Percentiles rank a stretch among this genome's conserved stretches.
These are phyloP conservation scores for Trichosporon inkin DNA, from an alignment of 1,284 basidiomycete species.

Conservation along the genomic window DNA sequence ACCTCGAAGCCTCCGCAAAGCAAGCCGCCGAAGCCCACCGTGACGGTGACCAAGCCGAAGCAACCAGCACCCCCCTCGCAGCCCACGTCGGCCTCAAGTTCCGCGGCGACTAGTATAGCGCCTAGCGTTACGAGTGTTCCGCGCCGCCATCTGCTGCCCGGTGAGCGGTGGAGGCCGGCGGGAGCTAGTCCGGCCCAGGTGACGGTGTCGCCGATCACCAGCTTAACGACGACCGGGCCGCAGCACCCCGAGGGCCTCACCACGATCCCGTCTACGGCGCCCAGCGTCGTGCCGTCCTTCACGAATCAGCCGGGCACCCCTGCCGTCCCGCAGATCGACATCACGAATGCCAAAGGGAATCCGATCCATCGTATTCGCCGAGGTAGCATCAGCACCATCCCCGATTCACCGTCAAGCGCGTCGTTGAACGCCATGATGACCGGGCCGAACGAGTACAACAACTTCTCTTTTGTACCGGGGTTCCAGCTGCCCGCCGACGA, in stretches of 20 bases:
- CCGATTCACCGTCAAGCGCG: slow-evolving; percentile 45
- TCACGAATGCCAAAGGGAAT: slow-evolving; percentile 11
- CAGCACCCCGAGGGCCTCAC: background rate
- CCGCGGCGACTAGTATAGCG: slow-evolving; percentile 4
- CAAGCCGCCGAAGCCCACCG: slow-evolving; percentile 3
- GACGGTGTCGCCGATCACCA: slow-evolving; percentile 43
- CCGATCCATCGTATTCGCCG: slow-evolving; percentile 29
- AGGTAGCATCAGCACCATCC: slow-evolving; percentile 43
- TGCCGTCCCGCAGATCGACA: slow-evolving; percentile 18
- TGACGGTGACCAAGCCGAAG: background rate
- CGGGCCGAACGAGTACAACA: slow-evolving; percentile 39
- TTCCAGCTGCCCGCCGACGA: slow-evolving; percentile 48
- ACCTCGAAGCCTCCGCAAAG: slow-evolving; percentile 1
- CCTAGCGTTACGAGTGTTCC: slow-evolving; percentile 11
- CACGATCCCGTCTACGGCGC: background rate
- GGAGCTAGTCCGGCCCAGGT: slow-evolving; percentile 43
- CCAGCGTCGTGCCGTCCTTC: background rate
- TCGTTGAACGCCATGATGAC: slow-evolving; percentile 44
- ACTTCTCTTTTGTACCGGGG: slow-evolving; percentile 43
- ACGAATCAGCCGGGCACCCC: background rate
- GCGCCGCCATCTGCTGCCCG: slow-evolving; percentile 22
- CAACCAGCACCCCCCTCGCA: slow-evolving; percentile 1
- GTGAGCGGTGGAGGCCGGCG: slow-evolving; percentile 40
- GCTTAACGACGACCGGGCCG: slow-evolving; percentile 40
- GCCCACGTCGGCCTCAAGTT: slow-evolving; percentile 8